phyloP scores from a whole-genome alignment of 257 asterid species.

The Coffea canephora region DNA sequence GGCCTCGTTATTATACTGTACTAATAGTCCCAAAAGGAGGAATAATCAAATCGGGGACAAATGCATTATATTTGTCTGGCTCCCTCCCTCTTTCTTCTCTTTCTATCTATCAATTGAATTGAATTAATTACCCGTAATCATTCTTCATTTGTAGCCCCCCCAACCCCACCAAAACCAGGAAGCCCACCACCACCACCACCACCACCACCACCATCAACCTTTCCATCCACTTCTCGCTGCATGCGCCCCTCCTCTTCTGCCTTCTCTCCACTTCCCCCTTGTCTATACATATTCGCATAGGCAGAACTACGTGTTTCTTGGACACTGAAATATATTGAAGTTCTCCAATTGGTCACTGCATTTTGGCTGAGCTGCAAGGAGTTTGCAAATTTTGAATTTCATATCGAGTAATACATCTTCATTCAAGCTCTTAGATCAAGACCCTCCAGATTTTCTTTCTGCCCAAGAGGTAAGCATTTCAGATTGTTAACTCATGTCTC shows the following conservation, averaged over 20 bases:
- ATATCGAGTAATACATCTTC: conserved; percentile 1
- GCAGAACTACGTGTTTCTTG: neutral
- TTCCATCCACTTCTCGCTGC: conserved; percentile 14
- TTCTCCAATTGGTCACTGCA: neutral
- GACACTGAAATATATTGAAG: neutral
- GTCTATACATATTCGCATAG: neutral
- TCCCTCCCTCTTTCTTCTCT: neutral
- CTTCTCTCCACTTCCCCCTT: too few relatives aligned
- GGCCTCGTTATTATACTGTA: too few relatives aligned
- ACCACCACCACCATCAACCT: conserved; percentile 13
- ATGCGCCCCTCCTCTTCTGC: neutral
- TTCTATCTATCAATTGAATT: neutral
- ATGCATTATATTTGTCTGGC: too few relatives aligned
- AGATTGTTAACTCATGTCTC: neutral
- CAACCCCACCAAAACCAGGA: neutral
- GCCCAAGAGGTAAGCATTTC: conserved; percentile 5
- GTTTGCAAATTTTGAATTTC: neutral
- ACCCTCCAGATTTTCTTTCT: neutral
- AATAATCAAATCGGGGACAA: too few relatives aligned
- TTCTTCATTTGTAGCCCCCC: neutral
- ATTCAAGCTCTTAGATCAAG: conserved; percentile 9
- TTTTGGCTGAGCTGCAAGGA: neutral
- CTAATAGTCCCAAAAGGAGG: too few relatives aligned
- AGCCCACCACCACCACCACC: conserved; percentile 4
- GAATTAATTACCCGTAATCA: neutral